phyloP scores from a whole-genome alignment of 164 flowering plant genomes.

The Nelumbo lutea region DNA sequence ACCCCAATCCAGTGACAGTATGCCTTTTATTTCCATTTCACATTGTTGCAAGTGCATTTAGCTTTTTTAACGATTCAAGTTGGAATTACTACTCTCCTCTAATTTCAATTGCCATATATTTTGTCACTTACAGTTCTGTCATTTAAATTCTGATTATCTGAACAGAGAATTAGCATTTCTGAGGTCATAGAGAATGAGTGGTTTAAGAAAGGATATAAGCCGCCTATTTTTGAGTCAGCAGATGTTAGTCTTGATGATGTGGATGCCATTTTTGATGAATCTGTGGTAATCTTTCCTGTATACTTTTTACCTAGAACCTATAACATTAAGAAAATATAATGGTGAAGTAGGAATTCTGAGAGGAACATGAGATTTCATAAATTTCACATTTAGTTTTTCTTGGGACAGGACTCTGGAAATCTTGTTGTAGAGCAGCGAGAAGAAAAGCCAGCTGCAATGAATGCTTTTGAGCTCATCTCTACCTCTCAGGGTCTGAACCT shows the following conservation, averaged over 20 bases:
- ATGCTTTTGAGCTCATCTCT: conserved; percentile 95
- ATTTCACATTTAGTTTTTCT: neutral
- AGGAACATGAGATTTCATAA: neutral
- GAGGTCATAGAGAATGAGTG: conserved; percentile 94
- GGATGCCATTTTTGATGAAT: conserved; percentile 64
- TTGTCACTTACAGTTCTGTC: conserved; percentile 4
- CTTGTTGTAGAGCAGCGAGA: conserved; percentile 90
- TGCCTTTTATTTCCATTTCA: conserved; percentile 10
- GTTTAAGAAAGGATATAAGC: conserved; percentile 96
- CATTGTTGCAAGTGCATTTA: neutral
- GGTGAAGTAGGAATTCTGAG: neutral
- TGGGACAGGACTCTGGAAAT: conserved; percentile 49
- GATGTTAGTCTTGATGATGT: conserved; percentile 72
- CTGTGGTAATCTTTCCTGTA: conserved; percentile 40
- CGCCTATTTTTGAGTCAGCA: conserved; percentile 61
- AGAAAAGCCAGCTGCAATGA: conserved; percentile 74
- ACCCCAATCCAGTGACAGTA: conserved; percentile 81
- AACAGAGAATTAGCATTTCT: conserved; percentile 75
- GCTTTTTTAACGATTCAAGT: neutral
- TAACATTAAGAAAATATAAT: neutral
- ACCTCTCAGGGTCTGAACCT: conserved; percentile 97
- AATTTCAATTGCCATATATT: neutral
- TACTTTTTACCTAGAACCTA: neutral
- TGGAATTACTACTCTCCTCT: neutral
- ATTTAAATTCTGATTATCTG: conserved; percentile 7